Evolutionary conservation across 2,329 filamentous ascomycete genomes (phyloP).

Genomic region (Aspergillus puulaauensis): DNA sequence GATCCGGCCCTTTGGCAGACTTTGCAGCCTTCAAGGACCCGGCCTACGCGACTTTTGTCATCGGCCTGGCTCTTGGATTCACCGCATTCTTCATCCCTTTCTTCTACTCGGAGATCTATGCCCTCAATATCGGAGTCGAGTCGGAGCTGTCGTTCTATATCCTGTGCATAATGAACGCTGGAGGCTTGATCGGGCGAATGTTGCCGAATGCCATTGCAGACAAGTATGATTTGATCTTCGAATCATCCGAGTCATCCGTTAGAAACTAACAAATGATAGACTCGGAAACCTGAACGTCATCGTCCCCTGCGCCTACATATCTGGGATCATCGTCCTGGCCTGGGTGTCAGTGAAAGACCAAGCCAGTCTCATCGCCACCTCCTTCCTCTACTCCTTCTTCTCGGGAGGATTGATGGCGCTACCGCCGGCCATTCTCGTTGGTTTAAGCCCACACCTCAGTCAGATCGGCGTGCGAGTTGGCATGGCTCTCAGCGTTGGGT

Average conservation of each 20-base stretch:
- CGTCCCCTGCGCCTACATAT: constrained; percentile 18
- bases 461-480: constrained; percentile 43
- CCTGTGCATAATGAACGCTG: no score
- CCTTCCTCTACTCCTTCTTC: constrained; percentile 40
- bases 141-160: background rate
- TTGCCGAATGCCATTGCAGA: no score
- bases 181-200: no score
- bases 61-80: background rate
- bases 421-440: constrained; percentile 35
- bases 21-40: no score
- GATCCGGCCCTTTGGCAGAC: no score
- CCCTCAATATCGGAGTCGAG: constrained; percentile 4
- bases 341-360: constrained; percentile 26
- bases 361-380: constrained; percentile 29
- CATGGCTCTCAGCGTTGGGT: constrained; percentile 30
- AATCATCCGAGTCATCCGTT: no score
- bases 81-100: constrained; percentile 2
- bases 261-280: background rate
- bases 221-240: no score
- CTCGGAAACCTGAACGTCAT: constrained; percentile 38
- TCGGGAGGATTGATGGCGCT: constrained; percentile 39
- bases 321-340: constrained; percentile 32
- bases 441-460: constrained; percentile 26
- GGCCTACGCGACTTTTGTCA: background rate
- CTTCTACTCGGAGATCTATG: constrained; percentile 1